Conservation (phyloP, 2,329 filamentous ascomycete genomes). For the Ambrosiella beaveri region DNA sequence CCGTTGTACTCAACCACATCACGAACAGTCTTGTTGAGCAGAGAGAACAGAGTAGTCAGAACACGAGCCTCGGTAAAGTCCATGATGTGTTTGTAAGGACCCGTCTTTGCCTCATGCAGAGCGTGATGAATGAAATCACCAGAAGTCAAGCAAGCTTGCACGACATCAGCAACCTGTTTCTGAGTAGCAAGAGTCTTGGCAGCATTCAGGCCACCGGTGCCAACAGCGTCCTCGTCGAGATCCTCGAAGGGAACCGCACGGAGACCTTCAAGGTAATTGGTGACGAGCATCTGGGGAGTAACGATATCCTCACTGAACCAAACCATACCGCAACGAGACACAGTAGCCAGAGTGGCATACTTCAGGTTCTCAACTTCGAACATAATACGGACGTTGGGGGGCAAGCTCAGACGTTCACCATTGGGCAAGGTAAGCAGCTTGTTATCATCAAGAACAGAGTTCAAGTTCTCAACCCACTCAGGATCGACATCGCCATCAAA, state of each 20-base stretch:
- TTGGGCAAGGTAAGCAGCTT: slow-evolving; percentile 94
- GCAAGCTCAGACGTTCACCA: slow-evolving; percentile 89
- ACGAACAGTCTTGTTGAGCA: slow-evolving; percentile 84
- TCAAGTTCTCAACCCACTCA: slow-evolving; percentile 99
- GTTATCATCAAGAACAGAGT: slow-evolving; percentile 98
- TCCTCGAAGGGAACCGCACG: slow-evolving; percentile 80
- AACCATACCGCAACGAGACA: slow-evolving; percentile 99
- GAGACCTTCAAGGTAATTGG: slow-evolving; percentile 74
- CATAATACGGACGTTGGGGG: slow-evolving; percentile 94
- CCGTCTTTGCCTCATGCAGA: slow-evolving; percentile 50
- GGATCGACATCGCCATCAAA: slow-evolving; percentile 98
- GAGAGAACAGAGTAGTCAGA: slow-evolving; percentile 81
- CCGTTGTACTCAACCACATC: slow-evolving; percentile 91
- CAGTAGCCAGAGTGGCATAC: slow-evolving; percentile 94
- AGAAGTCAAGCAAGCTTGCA: slow-evolving; percentile 56
- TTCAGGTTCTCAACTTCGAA: slow-evolving; percentile 97
- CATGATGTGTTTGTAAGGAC: slow-evolving; percentile 87
- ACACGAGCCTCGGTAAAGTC: slow-evolving; percentile 85
- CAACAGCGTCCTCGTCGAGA: slow-evolving; percentile 76
- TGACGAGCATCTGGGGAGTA: slow-evolving; percentile 78
- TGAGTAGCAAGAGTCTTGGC: slow-evolving; percentile 68
- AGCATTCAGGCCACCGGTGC: slow-evolving; percentile 50
- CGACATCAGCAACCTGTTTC: slow-evolving; percentile 58
- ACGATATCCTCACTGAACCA: slow-evolving; percentile 99
- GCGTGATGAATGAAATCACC: slow-evolving; percentile 69